Percentiles rank a stretch among this genome's conserved stretches.
Evolutionary conservation across 192 early-diverging fungal genomes (phyloP).

Genomic region (Pilaira anomala): DNA sequence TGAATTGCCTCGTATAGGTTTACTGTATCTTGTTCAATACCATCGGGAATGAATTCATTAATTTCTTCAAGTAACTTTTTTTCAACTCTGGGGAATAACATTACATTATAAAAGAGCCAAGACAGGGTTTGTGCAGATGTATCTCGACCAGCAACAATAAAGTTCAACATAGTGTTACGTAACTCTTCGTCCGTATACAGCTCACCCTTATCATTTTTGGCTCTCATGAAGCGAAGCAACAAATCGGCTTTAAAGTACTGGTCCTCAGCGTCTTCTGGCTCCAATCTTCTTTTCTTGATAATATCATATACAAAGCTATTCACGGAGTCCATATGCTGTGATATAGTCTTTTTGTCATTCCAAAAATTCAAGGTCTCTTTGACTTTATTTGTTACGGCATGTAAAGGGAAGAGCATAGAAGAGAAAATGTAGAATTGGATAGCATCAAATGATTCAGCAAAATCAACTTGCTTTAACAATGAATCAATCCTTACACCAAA

Average conservation of each 20-base stretch:
- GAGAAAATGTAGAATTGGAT: too few relatives aligned
- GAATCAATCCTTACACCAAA: slow-evolving; percentile 42
- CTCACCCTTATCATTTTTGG: slow-evolving; percentile 18
- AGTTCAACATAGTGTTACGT: slow-evolving; percentile 33
- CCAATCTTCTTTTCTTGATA: slow-evolving; percentile 17
- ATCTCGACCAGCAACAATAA: slow-evolving; percentile 43
- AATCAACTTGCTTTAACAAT: slow-evolving; percentile 37
- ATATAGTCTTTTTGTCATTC: slow-evolving; percentile 21
- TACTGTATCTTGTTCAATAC: slow-evolving; percentile 21
- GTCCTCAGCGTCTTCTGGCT: slow-evolving; percentile 7
- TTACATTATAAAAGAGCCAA: slow-evolving; percentile 45
- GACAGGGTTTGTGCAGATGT: slow-evolving; percentile 53
- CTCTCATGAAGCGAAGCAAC: slow-evolving; percentile 31
- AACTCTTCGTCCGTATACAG: slow-evolving; percentile 23
- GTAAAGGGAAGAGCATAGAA: too few relatives aligned
- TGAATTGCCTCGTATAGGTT: slow-evolving; percentile 28
- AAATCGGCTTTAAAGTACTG: slow-evolving; percentile 25
- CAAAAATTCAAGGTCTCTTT: slow-evolving; percentile 11
- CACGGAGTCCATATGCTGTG: slow-evolving; percentile 18
- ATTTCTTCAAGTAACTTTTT: slow-evolving; percentile 45
- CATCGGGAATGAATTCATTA: slow-evolving; percentile 23
- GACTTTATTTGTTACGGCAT: slow-evolving; percentile 20
- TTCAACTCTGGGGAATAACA: slow-evolving; percentile 40
- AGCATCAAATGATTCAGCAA: slow-evolving; percentile 50
- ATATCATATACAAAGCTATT: slow-evolving; percentile 22